These are phyloP conservation scores for Wickerhamomyces strasburgensis DNA, from an alignment of 805 yeast genomes.

Conservation along the genomic window DNA sequence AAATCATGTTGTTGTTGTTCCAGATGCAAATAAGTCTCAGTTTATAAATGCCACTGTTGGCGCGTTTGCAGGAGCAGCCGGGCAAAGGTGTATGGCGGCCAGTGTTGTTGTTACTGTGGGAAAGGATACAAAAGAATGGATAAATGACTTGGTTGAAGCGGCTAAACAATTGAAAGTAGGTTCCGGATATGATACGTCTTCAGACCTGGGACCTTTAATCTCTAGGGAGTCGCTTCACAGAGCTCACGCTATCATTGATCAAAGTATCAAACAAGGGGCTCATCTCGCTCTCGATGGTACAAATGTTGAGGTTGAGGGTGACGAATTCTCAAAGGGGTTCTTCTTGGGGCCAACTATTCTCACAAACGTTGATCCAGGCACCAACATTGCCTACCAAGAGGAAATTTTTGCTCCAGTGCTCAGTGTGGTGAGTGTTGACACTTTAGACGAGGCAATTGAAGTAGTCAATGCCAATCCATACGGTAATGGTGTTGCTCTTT, in stretches of 20 bases:
- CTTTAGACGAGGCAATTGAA: conserved; percentile 67
- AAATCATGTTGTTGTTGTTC: conserved; percentile 67
- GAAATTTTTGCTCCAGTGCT: conserved; percentile 77
- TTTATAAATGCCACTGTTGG: conserved; percentile 64
- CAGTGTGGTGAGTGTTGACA: conserved; percentile 54
- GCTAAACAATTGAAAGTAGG: conserved; percentile 55
- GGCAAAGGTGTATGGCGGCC: conserved; percentile 81
- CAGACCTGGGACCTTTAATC: conserved; percentile 69
- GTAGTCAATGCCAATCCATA: conserved; percentile 56
- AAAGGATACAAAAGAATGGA: conserved; percentile 52
- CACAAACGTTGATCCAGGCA: conserved; percentile 55
- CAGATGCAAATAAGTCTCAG: conserved; percentile 64
- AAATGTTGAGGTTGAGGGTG: conserved; percentile 37
- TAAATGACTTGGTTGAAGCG: conserved; percentile 50
- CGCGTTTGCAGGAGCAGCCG: conserved; percentile 81
- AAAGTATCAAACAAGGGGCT: conserved; percentile 55
- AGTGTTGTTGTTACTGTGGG: conserved; percentile 72
- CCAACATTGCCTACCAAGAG: conserved; percentile 61
- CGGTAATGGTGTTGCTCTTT: conserved; percentile 70
- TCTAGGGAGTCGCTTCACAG: conserved; percentile 49
- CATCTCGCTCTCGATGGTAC: conserved; percentile 61
- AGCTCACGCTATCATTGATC: conserved; percentile 48
- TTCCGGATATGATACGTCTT: conserved; percentile 56
- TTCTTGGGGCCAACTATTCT: conserved; percentile 70
- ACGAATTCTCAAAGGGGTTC: conserved; percentile 50